phyloP scores from a whole-genome alignment of 176 grass and related monocot species.

The Carex littledalei region DNA sequence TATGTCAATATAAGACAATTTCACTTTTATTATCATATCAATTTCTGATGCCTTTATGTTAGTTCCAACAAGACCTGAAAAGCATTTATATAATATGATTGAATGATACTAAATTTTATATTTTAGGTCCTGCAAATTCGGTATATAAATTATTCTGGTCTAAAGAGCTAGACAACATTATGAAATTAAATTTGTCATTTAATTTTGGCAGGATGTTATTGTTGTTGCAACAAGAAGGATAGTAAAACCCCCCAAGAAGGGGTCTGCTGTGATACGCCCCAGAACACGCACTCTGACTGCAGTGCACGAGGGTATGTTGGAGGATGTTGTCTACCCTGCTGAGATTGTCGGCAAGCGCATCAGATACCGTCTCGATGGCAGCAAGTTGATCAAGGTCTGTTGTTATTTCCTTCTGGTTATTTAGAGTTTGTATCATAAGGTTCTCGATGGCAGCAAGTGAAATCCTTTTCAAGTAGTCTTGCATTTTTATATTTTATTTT shows the following conservation, averaged over 20 bases:
- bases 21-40: neutral
- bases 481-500: neutral
- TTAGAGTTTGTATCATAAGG: neutral
- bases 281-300: conserved; percentile 62
- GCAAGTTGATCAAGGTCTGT: conserved; percentile 9
- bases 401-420: neutral
- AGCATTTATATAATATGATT: neutral
- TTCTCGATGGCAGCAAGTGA: too few relatives aligned
- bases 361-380: conserved; percentile 72
- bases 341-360: conserved; percentile 61
- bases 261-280: conserved; percentile 75
- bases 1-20: too few relatives aligned
- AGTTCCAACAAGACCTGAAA: neutral
- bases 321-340: conserved; percentile 75
- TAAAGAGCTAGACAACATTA: neutral
- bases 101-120: neutral
- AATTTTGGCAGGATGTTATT: conserved; percentile 6
- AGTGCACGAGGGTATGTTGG: conserved; percentile 87
- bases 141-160: neutral
- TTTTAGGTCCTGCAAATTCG: neutral
- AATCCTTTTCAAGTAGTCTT: neutral
- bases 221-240: conserved; percentile 46
- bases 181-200: neutral
- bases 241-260: conserved; percentile 86
- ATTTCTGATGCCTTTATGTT: neutral